Evolutionary conservation across 2,329 filamentous ascomycete genomes (phyloP).

Genomic region (Aspergillus arachidicola): DNA sequence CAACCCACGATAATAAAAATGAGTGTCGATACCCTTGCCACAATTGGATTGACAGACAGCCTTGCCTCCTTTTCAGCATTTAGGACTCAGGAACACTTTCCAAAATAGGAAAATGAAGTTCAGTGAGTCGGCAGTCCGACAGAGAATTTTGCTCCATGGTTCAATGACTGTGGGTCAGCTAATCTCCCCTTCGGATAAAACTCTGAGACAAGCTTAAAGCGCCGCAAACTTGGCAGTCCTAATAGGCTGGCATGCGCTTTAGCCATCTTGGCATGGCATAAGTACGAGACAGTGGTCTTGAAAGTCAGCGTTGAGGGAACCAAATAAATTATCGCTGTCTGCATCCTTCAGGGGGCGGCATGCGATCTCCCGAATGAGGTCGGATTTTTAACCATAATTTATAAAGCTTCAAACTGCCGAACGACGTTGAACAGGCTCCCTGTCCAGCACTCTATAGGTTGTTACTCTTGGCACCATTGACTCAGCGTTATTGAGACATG

Average conservation of each 20-base stretch:
- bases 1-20: not conserved
- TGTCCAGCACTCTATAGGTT: not conserved
- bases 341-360: not conserved
- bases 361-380: not conserved
- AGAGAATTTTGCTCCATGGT: not conserved
- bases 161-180: not conserved
- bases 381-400: not conserved
- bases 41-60: not conserved
- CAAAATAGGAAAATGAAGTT: not conserved
- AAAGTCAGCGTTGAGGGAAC: too few species aligned
- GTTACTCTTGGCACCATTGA: not conserved
- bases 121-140: too few species aligned
- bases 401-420: not conserved
- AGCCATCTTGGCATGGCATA: not conserved
- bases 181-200: not conserved
- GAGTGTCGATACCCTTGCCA: not conserved
- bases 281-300: too few species aligned
- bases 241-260: not conserved
- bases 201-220: not conserved
- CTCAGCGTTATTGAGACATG: not conserved
- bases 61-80: not conserved
- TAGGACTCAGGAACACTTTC: not conserved
- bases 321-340: not conserved
- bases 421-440: not conserved
- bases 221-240: not conserved